Conservation (phyloP, 2,329 filamentous ascomycete genomes). For the Gliomastix tumulicola region DNA sequence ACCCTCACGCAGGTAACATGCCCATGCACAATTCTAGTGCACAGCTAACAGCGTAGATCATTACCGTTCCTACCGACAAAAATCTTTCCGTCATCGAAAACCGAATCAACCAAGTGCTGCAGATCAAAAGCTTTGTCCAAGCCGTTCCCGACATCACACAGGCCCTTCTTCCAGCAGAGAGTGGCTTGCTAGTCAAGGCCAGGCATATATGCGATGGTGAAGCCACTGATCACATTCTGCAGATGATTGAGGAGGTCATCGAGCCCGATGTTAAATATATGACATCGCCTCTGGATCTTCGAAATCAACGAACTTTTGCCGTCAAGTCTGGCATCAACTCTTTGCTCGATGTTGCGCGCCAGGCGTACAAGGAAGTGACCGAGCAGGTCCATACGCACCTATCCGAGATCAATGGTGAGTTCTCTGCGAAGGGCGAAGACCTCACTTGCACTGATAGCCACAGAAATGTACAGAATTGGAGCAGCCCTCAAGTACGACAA, state of each 20-base stretch:
- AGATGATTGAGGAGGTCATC: slow-evolving; percentile 62
- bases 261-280: slow-evolving; percentile 78
- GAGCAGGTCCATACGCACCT: slow-evolving; percentile 70
- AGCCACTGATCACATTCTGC: slow-evolving; percentile 52
- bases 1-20: slow-evolving; percentile 61
- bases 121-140: slow-evolving; percentile 75
- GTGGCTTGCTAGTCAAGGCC: slow-evolving; percentile 59
- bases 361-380: slow-evolving; percentile 84
- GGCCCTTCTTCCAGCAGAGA: slow-evolving; percentile 57
- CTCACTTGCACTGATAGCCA: too few relatives aligned
- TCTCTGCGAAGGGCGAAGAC: too few relatives aligned
- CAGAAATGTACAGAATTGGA: slow-evolving; percentile 49
- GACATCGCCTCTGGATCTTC: slow-evolving; percentile 71
- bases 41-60: slow-evolving; percentile 49
- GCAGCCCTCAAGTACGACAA: slow-evolving; percentile 71
- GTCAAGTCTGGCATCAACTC: slow-evolving; percentile 81
- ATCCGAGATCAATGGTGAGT: slow-evolving; percentile 59
- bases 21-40: background rate
- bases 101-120: slow-evolving; percentile 78
- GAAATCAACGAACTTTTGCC: slow-evolving; percentile 86
- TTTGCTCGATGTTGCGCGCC: slow-evolving; percentile 79
- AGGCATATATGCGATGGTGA: slow-evolving; percentile 61
- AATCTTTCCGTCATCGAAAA: slow-evolving; percentile 68
- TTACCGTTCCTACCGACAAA: slow-evolving; percentile 62
- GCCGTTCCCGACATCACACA: slow-evolving; percentile 62